These are phyloP conservation scores for Scytalidium sp. DNA, from an alignment of 2,329 filamentous ascomycete genomes.

Conservation along the genomic window DNA sequence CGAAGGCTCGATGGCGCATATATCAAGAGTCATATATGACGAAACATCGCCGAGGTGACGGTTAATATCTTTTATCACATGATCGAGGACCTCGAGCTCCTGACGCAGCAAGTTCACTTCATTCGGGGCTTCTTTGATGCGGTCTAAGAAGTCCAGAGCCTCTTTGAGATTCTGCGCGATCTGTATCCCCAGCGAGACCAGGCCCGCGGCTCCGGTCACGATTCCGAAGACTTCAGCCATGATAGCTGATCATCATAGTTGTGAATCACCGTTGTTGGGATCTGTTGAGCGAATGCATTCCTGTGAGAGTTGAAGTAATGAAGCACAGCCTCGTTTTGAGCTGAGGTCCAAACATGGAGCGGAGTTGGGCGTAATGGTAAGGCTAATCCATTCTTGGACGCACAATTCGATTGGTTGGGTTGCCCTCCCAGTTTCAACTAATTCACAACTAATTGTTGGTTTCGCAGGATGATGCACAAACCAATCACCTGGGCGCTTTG, in stretches of 20 bases:
- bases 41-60: neutral
- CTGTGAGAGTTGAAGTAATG: neutral
- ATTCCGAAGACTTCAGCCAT: conserved; percentile 4
- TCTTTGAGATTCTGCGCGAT: neutral
- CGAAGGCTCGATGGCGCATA: neutral
- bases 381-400: neutral
- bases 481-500: no score
- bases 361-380: neutral
- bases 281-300: neutral
- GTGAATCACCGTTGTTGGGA: neutral
- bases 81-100: neutral
- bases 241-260: neutral
- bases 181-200: neutral
- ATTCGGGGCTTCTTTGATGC: neutral
- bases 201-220: neutral
- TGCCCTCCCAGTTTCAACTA: no score
- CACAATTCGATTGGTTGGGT: neutral
- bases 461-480: no score
- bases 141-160: neutral
- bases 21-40: neutral
- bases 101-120: neutral
- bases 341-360: neutral
- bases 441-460: no score
- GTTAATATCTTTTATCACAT: neutral
- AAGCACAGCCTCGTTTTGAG: neutral